Evolutionary conservation across 2,329 filamentous ascomycete species (phyloP).

Genomic region (Monosporascus sp.): DNA sequence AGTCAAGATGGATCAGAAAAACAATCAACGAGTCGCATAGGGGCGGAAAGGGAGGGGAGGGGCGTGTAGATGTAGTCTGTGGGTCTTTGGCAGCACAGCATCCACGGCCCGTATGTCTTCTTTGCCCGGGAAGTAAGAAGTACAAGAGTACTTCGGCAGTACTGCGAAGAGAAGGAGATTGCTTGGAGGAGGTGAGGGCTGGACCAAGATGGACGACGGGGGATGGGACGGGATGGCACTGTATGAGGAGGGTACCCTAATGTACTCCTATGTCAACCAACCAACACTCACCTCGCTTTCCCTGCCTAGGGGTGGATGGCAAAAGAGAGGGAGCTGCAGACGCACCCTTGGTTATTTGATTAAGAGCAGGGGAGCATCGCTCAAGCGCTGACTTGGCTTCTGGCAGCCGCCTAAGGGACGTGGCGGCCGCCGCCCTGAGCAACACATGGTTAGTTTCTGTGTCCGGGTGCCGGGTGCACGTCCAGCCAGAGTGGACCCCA

Average conservation of each 20-base stretch:
- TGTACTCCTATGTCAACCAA: not conserved
- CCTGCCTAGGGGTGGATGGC: not conserved
- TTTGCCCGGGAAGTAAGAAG: constrained; percentile 18
- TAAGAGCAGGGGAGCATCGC: constrained; percentile 12
- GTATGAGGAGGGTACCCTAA: not conserved
- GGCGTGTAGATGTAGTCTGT: constrained; percentile 23
- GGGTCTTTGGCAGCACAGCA: constrained; percentile 20
- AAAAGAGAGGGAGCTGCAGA: not conserved
- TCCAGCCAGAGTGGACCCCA: too few relatives aligned
- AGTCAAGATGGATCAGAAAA: constrained; percentile 28
- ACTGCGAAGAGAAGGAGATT: constrained; percentile 13
- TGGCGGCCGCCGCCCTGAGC: not conserved
- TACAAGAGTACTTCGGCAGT: constrained; percentile 23
- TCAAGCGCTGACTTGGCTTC: constrained; percentile 16
- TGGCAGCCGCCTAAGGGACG: not conserved
- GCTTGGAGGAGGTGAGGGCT: not conserved
- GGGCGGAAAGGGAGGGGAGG: constrained; percentile 28
- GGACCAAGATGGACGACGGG: not conserved
- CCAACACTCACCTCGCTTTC: not conserved
- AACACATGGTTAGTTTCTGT: not conserved
- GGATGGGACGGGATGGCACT: not conserved
- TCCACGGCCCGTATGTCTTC: constrained; percentile 14
- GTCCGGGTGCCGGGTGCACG: not conserved
- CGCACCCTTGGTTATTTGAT: constrained; percentile 3
- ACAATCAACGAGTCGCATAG: constrained; percentile 26